Evolutionary conservation across 495 filamentous ascomycete genomes (phyloP).

Genomic region (Aspergillus olivimuriae): DNA sequence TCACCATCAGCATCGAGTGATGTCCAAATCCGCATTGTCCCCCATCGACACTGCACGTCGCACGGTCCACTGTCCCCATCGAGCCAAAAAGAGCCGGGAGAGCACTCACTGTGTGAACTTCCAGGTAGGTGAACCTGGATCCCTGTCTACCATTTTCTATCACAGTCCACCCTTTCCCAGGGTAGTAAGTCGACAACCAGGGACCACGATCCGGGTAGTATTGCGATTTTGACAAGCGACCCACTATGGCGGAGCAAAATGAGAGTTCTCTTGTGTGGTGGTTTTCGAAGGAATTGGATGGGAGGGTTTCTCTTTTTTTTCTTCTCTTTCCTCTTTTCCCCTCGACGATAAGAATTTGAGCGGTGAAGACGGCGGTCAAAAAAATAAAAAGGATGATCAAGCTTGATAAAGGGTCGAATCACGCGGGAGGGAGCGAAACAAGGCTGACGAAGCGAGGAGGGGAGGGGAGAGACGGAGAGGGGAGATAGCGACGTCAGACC

Average conservation of each 20-base stretch:
- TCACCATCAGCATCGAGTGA: conserved; percentile 9
- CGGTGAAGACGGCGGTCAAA: conserved; percentile 4
- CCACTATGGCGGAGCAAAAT: not conserved
- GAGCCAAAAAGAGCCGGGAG: conserved; percentile 4
- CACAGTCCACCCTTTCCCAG: conserved; percentile 26
- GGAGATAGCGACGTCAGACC: conserved; percentile 15
- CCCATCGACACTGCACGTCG: too few relatives aligned
- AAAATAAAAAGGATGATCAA: conserved; percentile 7
- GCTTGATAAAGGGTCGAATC: conserved; percentile 6
- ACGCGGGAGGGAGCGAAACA: conserved; percentile 8
- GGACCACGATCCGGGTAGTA: not conserved
- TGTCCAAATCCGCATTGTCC: too few relatives aligned
- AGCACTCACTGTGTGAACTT: conserved; percentile 98
- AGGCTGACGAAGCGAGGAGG: conserved; percentile 7
- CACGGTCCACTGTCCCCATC: not conserved
- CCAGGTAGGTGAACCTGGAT: conserved; percentile 91
- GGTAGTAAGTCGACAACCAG: conserved; percentile 10
- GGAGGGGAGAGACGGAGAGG: conserved; percentile 10
- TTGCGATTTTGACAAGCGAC: too few relatives aligned
- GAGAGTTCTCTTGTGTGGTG: too few relatives aligned
- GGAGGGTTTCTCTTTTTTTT: too few relatives aligned
- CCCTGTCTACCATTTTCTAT: conserved; percentile 92
- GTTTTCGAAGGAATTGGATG: too few relatives aligned
- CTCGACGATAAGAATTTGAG: not conserved
- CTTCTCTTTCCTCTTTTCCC: too few relatives aligned